Conservation (phyloP, 305 asterid genomes). For the Solanum hybrid region DNA sequence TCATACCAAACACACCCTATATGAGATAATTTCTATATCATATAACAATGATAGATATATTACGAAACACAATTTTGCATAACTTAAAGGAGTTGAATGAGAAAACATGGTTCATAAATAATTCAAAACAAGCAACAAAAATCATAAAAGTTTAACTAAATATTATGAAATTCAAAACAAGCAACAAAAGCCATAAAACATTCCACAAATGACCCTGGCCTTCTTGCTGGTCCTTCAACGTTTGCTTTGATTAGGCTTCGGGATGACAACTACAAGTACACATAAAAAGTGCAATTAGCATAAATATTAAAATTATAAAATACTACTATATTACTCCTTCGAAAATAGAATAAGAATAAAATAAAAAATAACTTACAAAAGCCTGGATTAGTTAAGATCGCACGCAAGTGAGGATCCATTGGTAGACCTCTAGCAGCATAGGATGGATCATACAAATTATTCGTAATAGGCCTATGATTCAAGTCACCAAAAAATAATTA, state of each 20-base stretch:
- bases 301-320: not conserved
- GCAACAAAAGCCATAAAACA: not conserved
- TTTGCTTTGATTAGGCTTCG: not conserved
- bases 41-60: no score
- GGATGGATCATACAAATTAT: not conserved
- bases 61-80: not conserved
- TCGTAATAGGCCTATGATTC: not conserved
- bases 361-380: not conserved
- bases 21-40: no score
- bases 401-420: not conserved
- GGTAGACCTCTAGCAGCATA: not conserved
- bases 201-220: not conserved
- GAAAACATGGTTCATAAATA: not conserved
- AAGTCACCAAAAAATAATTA: not conserved
- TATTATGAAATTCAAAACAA: not conserved
- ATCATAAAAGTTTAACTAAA: not conserved
- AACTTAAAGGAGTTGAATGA: not conserved
- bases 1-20: no score
- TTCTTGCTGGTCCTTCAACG: not conserved
- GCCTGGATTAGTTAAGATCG: not conserved
- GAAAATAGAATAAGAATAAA: not conserved
- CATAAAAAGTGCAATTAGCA: not conserved
- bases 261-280: not conserved
- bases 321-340: not conserved
- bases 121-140: not conserved